phyloP scores from a whole-genome alignment of 192 early-diverging fungal species.

The Jimgerdemannia flammicorona region DNA sequence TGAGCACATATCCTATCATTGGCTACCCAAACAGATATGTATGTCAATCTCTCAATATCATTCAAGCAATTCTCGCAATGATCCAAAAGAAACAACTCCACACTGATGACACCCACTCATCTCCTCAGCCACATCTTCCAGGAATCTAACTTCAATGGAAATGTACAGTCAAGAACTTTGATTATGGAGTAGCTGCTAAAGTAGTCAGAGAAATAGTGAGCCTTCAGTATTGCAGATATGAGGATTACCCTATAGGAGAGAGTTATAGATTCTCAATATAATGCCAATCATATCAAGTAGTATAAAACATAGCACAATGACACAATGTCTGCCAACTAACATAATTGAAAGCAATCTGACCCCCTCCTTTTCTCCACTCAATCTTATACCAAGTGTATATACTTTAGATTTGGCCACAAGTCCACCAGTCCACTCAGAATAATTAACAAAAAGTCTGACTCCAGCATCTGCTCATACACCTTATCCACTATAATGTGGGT shows the following conservation, averaged over 20 bases:
- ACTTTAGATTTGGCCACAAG: conserved; percentile 46
- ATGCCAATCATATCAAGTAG: too few relatives aligned
- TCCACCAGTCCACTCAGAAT: conserved; percentile 52
- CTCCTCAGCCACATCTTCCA: conserved; percentile 68
- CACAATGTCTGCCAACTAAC: not conserved
- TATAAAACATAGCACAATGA: too few relatives aligned
- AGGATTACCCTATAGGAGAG: conserved; percentile 40
- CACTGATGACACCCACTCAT: conserved; percentile 28
- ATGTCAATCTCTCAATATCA: not conserved
- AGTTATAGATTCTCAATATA: too few relatives aligned
- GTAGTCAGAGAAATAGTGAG: conserved; percentile 55
- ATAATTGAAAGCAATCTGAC: not conserved
- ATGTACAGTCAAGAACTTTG: conserved; percentile 54
- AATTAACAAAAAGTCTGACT: conserved; percentile 73
- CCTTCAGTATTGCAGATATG: conserved; percentile 77
- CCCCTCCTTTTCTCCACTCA: too few relatives aligned
- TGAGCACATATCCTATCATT: conserved; percentile 42
- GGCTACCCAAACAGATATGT: conserved; percentile 7
- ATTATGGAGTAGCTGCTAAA: conserved; percentile 58
- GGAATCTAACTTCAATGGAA: conserved; percentile 50
- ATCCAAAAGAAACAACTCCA: not conserved
- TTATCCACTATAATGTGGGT: conserved; percentile 75
- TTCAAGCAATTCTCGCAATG: not conserved
- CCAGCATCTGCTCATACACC: conserved; percentile 73
- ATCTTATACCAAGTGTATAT: conserved; percentile 15